Evolutionary conservation across 2,329 filamentous ascomycete genomes (phyloP).

Genomic region (Phaeophleospora eucalypticola): DNA sequence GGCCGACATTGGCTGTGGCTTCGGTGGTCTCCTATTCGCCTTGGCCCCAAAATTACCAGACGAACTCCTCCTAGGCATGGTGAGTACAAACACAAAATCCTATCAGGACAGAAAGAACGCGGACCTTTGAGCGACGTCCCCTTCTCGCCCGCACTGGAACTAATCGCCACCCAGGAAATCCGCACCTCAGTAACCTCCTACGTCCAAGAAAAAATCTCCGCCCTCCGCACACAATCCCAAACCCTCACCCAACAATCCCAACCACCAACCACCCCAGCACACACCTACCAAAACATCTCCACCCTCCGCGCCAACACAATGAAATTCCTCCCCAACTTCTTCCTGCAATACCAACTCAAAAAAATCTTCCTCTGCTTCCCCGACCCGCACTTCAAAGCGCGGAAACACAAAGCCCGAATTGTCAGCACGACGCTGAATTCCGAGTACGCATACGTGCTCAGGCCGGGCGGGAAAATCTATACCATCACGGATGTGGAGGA

Average conservation of each 20-base stretch:
- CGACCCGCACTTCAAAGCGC: slow-evolving; percentile 94
- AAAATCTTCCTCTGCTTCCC: slow-evolving; percentile 98
- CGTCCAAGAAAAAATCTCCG: slow-evolving; percentile 80
- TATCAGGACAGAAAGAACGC: no score
- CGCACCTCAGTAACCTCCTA: slow-evolving; percentile 85
- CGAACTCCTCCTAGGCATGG: slow-evolving; percentile 76
- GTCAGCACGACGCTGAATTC: slow-evolving; percentile 83
- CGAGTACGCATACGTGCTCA: slow-evolving; percentile 86
- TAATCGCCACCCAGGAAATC: no score
- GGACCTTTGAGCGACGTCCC: no score
- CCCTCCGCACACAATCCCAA: slow-evolving; percentile 55
- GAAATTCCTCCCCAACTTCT: slow-evolving; percentile 99
- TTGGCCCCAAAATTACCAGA: slow-evolving; percentile 77
- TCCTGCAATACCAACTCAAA: slow-evolving; percentile 70
- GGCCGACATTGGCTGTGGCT: slow-evolving; percentile 95
- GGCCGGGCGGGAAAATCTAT: slow-evolving; percentile 81
- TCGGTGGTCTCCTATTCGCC: slow-evolving; percentile 84
- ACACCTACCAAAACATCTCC: slow-evolving; percentile 75
- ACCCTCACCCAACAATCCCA: background rate
- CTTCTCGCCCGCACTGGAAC: no score
- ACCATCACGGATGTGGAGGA: slow-evolving; percentile 98
- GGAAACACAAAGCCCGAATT: slow-evolving; percentile 96
- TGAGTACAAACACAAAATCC: background rate
- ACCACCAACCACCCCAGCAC: slow-evolving; percentile 19
- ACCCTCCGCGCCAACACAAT: slow-evolving; percentile 92